These are phyloP conservation scores for Entomortierella parvispora DNA, from an alignment of 192 early-diverging fungal genomes.

Conservation along the genomic window DNA sequence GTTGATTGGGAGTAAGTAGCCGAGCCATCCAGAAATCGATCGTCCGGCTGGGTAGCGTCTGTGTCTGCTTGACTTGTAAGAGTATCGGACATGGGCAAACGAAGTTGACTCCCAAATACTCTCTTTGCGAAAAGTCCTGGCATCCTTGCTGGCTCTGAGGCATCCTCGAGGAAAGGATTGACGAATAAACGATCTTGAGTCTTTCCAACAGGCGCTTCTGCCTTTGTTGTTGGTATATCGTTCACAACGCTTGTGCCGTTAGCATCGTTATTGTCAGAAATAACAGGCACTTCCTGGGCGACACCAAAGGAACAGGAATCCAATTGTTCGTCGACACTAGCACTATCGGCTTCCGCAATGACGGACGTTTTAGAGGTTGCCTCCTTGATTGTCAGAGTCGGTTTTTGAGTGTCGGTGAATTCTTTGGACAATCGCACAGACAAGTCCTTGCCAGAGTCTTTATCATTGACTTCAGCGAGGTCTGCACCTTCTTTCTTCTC, in stretches of 20 bases:
- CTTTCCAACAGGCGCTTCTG: not conserved
- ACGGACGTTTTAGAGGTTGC: constrained; percentile 1
- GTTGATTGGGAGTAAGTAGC: not conserved
- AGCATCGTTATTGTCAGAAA: too few relatives aligned
- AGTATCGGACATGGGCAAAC: constrained; percentile 7
- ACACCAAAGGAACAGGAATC: too few relatives aligned
- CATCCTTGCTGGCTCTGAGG: not conserved
- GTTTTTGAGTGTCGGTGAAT: too few relatives aligned
- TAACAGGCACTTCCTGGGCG: too few relatives aligned
- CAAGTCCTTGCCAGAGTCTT: too few relatives aligned
- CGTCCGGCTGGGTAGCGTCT: constrained; percentile 44
- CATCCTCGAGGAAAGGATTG: not conserved
- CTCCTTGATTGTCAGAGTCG: too few relatives aligned
- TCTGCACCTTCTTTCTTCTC: too few relatives aligned
- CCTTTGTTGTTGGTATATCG: not conserved
- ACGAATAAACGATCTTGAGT: not conserved
- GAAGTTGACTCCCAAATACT: not conserved
- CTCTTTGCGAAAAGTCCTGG: not conserved
- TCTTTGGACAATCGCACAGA: too few relatives aligned
- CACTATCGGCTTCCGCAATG: too few relatives aligned
- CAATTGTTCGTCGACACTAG: too few relatives aligned
- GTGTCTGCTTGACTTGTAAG: constrained; percentile 19
- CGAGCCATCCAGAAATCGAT: constrained; percentile 18
- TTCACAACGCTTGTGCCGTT: too few relatives aligned
- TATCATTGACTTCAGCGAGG: too few relatives aligned